Base-by-base conservation (phyloP, 768 basidiomycete species). In the Hirschioporus abietinus region DNA sequence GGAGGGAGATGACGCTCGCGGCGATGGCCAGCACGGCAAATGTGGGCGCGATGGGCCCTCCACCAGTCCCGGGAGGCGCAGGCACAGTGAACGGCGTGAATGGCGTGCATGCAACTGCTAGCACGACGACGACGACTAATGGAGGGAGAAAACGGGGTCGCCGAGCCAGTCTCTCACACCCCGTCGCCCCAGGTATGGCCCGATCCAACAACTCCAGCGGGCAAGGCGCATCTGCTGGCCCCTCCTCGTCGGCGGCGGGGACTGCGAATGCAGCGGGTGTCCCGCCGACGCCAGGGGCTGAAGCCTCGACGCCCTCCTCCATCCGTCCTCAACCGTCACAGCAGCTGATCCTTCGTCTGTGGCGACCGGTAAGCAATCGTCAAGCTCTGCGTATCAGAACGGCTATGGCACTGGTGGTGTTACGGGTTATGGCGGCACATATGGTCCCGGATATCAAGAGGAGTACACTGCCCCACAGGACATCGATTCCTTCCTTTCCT, bases 241-340 rank as follows among this genome's bases (percentile, higher is more conserved):
- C 7, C 71, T 69, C 15, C 10, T 60, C 59, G 23, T 23, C 15
- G 57, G 15, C 23, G 23, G 57, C 57, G 23, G 57, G 57, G 15
- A 15, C 57, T n/a, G n/a, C n/a, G n/a, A n/a, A n/a, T n/a, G n/a
- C n/a, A n/a, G n/a, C n/a, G 7, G 59, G 20, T 7, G 68, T 72
- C 0, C 65, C 62, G 71, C 71, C 60, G 71, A 73, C 72, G 72
- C 69, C 74, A 64, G 64, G 68, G 63, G 27, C 70, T 59, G 81
- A 82, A 64, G 81, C 59, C 59, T 60, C 59, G 59, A 60, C 23
- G 59, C 59, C 23, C 59, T 60, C n/a, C 27, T 60, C n/a, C 59
- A 7, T 7, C 59, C 59, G 7, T 36, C 35, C 35, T 36, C 35
- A 7, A 36, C 35, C 35, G 7, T 36, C 35, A 15, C 35, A 15